phyloP scores from a whole-genome alignment of 176 grass and related monocot species.

The Poa pratensis region DNA sequence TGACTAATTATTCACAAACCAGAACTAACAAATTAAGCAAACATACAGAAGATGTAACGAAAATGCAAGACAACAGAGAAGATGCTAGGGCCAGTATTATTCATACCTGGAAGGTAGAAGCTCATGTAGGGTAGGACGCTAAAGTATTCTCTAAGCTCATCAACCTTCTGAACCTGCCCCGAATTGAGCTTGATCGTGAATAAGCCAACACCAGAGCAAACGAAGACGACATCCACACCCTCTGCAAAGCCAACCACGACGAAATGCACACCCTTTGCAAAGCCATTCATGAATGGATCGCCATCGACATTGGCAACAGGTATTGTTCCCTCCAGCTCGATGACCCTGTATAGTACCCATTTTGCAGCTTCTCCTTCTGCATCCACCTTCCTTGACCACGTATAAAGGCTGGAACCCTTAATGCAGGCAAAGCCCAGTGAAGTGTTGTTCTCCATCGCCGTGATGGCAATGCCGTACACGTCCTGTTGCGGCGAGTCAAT shows the following conservation, averaged over 20 bases:
- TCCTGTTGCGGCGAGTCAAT: neutral
- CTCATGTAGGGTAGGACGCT: neutral
- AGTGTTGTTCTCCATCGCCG: neutral
- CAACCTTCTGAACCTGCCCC: neutral
- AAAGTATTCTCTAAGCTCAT: neutral
- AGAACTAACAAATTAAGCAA: neutral
- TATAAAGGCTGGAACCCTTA: neutral
- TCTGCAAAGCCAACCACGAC: neutral
- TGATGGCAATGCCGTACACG: neutral
- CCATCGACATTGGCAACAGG: neutral
- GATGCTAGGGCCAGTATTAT: neutral
- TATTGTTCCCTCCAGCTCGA: neutral
- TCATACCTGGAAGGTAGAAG: neutral
- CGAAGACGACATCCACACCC: neutral
- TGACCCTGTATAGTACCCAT: neutral
- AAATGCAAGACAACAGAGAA: neutral
- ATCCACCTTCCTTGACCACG: neutral
- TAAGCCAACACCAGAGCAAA: neutral
- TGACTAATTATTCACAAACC: neutral
- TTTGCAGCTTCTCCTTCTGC: neutral
- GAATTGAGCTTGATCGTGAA: neutral
- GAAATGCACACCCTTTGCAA: neutral
- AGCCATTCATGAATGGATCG: too few species aligned
- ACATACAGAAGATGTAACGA: neutral
- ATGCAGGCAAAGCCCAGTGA: neutral